phyloP scores from a whole-genome alignment of 2,329 filamentous ascomycete genomes.

The Botrytis cinerea region DNA sequence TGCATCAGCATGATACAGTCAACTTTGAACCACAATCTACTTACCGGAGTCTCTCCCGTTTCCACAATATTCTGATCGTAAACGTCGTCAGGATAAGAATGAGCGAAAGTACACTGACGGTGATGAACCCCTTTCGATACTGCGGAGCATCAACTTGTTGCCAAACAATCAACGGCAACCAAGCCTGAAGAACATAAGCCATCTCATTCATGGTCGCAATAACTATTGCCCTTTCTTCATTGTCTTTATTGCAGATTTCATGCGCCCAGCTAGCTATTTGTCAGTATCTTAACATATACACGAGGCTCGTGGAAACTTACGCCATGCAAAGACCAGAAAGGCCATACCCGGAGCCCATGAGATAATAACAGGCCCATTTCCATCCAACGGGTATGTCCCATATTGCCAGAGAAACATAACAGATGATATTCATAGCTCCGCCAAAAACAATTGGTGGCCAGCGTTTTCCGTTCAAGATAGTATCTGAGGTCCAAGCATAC shows the following conservation, averaged over 20 bases:
- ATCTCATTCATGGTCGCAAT: conserved; percentile 68
- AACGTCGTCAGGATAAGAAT: conserved; percentile 28
- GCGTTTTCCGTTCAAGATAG: conserved; percentile 33
- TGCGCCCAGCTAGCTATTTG: conserved; percentile 49
- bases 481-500: conserved; percentile 40
- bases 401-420: conserved; percentile 43
- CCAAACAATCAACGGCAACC: conserved; percentile 68
- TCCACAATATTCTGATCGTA: conserved; percentile 24
- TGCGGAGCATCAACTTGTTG: conserved; percentile 62
- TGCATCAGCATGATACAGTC: neutral
- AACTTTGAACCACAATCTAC: neutral
- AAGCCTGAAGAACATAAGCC: conserved; percentile 69
- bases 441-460: conserved; percentile 54
- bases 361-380: conserved; percentile 65
- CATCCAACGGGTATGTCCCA: conserved; percentile 54
- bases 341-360: conserved; percentile 44
- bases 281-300: neutral
- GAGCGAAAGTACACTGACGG: conserved; percentile 52
- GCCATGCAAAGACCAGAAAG: conserved; percentile 48
- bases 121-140: conserved; percentile 63
- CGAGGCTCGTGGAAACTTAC: conserved; percentile 36
- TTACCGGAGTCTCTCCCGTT: conserved; percentile 23
- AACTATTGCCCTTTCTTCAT: conserved; percentile 67
- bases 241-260: conserved; percentile 56
- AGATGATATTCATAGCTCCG: conserved; percentile 35